Evolutionary conservation across 2,329 filamentous ascomycete genomes (phyloP).

Genomic region (Fusarium nanum): DNA sequence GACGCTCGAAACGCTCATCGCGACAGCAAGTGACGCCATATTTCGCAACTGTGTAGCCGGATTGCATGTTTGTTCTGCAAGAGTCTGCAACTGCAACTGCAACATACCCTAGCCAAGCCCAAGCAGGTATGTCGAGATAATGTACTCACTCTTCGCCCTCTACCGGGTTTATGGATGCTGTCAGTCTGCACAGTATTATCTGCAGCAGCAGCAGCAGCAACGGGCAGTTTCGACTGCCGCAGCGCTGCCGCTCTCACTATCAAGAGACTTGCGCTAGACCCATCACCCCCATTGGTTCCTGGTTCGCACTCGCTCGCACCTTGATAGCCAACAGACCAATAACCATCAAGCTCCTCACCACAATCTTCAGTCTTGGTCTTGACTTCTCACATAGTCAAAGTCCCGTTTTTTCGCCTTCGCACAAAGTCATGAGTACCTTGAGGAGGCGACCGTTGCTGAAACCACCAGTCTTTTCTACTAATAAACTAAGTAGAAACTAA

Average conservation of each 20-base stretch:
- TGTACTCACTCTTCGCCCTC: constrained; percentile 16
- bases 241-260: constrained; percentile 9
- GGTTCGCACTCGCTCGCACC: constrained; percentile 23
- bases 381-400: constrained; percentile 1
- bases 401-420: constrained; percentile 27
- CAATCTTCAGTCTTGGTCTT: constrained; percentile 18
- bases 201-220: constrained; percentile 6
- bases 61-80: constrained; percentile 36
- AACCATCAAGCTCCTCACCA: constrained; percentile 19
- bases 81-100: constrained; percentile 2
- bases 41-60: constrained; percentile 31
- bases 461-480: constrained; percentile 6
- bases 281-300: constrained; percentile 37
- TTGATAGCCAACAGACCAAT: constrained; percentile 38
- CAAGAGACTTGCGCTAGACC: constrained; percentile 25
- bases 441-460: constrained; percentile 42
- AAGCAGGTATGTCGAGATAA: constrained; percentile 9
- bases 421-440: not conserved
- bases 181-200: constrained; percentile 22
- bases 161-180: constrained; percentile 31
- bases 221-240: constrained; percentile 22
- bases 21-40: constrained; percentile 44
- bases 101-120: constrained; percentile 21
- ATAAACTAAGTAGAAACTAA: not conserved
- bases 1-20: constrained; percentile 37